Conservation (phyloP, 345 rosid genomes). For the Linum usitatissimum region DNA sequence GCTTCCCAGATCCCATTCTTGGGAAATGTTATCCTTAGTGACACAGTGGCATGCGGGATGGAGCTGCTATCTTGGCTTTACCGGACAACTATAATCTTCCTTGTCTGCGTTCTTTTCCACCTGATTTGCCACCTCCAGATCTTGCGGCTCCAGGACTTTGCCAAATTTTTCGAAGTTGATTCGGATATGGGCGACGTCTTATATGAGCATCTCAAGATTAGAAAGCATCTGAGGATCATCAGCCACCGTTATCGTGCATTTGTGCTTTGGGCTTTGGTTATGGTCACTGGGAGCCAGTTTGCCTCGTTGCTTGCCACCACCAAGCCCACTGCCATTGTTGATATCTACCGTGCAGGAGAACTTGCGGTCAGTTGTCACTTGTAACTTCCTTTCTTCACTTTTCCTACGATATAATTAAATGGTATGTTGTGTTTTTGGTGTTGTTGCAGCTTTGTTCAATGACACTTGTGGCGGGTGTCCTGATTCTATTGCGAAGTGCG, state of each 20-base stretch:
- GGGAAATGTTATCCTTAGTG: slow-evolving; percentile 66
- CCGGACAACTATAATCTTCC: slow-evolving; percentile 69
- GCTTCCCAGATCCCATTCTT: slow-evolving; percentile 84
- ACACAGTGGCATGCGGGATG: slow-evolving; percentile 64
- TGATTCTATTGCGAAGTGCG: slow-evolving; percentile 66
- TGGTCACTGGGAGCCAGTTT: slow-evolving; percentile 81
- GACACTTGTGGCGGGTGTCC: slow-evolving; percentile 52
- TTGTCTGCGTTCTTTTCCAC: slow-evolving; percentile 76
- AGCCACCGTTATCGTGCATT: slow-evolving; percentile 72
- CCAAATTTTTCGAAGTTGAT: slow-evolving; percentile 56
- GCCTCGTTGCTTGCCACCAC: slow-evolving; percentile 74
- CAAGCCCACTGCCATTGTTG: slow-evolving; percentile 38
- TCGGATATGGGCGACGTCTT: slow-evolving; percentile 65
- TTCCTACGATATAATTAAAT: too few relatives aligned
- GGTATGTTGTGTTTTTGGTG: too few relatives aligned
- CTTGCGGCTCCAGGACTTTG: slow-evolving; percentile 80
- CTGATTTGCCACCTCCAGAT: slow-evolving; percentile 87
- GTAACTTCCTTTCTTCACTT: too few relatives aligned
- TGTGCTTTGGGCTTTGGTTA: slow-evolving; percentile 48
- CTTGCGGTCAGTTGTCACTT: slow-evolving; percentile 58
- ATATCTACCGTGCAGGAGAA: slow-evolving; percentile 67
- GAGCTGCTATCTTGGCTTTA: slow-evolving; percentile 87
- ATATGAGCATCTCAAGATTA: slow-evolving; percentile 72
- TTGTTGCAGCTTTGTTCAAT: slow-evolving; percentile 72
- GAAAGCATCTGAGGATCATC: slow-evolving; percentile 76